Percentiles rank a stretch among this genome's conserved stretches.
These are phyloP conservation scores for Fusarium nurragi DNA, from an alignment of 2,329 filamentous ascomycete species.

Conservation along the genomic window DNA sequence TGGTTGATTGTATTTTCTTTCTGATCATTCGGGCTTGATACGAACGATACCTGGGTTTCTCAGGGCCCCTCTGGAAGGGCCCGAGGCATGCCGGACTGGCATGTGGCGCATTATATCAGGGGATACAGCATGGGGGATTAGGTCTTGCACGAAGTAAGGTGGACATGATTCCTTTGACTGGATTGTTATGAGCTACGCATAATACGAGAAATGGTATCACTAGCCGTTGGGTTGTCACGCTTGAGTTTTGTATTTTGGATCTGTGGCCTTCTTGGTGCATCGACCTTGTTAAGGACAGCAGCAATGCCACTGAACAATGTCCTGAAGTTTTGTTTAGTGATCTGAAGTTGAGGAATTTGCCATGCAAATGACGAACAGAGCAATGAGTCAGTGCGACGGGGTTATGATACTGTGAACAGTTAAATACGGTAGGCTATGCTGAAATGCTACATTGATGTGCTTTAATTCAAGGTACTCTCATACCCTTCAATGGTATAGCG, in stretches of 20 bases:
- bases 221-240: constrained; percentile 8
- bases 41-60: constrained; percentile 42
- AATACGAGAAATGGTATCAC: constrained; percentile 37
- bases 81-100: constrained; percentile 35
- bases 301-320: neutral
- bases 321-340: neutral
- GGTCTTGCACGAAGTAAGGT: constrained; percentile 16
- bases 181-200: constrained; percentile 41
- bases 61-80: constrained; percentile 39
- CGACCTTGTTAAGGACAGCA: neutral
- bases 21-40: constrained; percentile 32
- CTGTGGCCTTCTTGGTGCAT: neutral
- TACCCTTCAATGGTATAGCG: too few species aligned
- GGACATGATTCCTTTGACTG: constrained; percentile 40
- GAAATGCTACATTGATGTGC: too few species aligned
- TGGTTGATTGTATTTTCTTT: constrained; percentile 27
- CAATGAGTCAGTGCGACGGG: too few species aligned
- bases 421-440: too few species aligned
- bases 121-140: constrained; percentile 9
- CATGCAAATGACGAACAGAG: neutral
- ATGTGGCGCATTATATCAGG: constrained; percentile 24
- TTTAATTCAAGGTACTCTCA: too few species aligned
- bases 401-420: too few species aligned
- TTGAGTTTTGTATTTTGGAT: neutral
- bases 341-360: neutral